Percentiles rank a stretch among this genome's conserved stretches.
These are phyloP conservation scores for Conticribra guillardii DNA, from an alignment of 108 stramenopile genomes.

Conservation along the genomic window DNA sequence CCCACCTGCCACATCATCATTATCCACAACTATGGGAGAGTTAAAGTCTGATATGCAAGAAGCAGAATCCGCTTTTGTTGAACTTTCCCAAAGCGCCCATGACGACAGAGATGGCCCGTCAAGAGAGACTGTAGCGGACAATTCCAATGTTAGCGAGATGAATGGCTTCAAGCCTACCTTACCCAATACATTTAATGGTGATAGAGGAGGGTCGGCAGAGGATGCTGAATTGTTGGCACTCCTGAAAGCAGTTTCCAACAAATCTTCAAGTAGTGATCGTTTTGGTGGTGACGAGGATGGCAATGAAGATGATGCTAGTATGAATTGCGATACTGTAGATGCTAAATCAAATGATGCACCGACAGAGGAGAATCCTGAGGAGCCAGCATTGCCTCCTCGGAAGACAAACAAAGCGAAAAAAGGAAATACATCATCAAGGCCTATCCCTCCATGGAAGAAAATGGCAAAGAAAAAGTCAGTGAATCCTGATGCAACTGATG, in stretches of 20 bases:
- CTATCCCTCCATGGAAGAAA: conserved; percentile 13
- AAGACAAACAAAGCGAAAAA: not conserved
- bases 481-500: not conserved
- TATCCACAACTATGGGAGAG: not conserved
- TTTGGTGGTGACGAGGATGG: conserved; percentile 29
- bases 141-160: not conserved
- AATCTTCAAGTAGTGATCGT: conserved; percentile 52
- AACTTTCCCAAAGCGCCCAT: too few relatives aligned
- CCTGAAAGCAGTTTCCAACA: conserved; percentile 66
- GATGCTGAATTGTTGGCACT: conserved; percentile 78
- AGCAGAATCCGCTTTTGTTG: too few relatives aligned
- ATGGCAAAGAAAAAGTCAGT: not conserved
- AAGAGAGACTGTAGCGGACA: too few relatives aligned
- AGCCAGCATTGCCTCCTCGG: not conserved
- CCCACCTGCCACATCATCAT: not conserved
- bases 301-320: not conserved
- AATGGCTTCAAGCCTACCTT: too few relatives aligned
- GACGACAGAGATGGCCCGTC: too few relatives aligned
- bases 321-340: too few relatives aligned
- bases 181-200: conserved; percentile 74
- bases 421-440: not conserved
- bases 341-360: not conserved
- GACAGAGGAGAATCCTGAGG: not conserved
- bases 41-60: too few relatives aligned
- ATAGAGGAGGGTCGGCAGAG: conserved; percentile 81